Conservation (phyloP, 192 early-diverging fungal species). For the Backusella morwellensis region DNA sequence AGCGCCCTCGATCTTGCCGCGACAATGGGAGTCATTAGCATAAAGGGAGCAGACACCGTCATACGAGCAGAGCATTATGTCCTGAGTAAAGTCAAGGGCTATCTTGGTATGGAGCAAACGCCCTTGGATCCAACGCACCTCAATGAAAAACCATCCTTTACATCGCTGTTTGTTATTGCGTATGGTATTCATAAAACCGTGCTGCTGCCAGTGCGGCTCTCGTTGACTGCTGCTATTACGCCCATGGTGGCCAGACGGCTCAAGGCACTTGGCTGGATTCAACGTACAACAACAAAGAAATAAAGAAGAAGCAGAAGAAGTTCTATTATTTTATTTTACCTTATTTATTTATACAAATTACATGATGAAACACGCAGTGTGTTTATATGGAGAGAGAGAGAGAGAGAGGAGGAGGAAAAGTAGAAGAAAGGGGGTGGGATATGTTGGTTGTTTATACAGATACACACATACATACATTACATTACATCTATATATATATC, state of each 20-base stretch:
- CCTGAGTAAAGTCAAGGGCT: constrained; percentile 25
- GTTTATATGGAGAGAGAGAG: not conserved
- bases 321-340: not conserved
- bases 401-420: not conserved
- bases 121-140: constrained; percentile 4
- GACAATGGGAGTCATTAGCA: constrained; percentile 45
- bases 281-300: not conserved
- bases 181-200: constrained; percentile 63
- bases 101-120: constrained; percentile 23
- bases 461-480: no score
- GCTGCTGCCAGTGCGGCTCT: constrained; percentile 51
- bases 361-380: not conserved
- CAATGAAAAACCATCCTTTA: constrained; percentile 36
- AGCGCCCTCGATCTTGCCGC: constrained; percentile 45
- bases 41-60: constrained; percentile 47
- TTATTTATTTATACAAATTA: not conserved
- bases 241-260: constrained; percentile 49
- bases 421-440: not conserved
- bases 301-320: not conserved
- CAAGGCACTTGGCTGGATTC: constrained; percentile 42
- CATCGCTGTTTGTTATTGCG: constrained; percentile 52
- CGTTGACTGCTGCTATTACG: constrained; percentile 52
- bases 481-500: not conserved
- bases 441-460: not conserved
- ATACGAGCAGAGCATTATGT: constrained; percentile 47